Conservation (phyloP, 495 filamentous ascomycete species). For the Penicillium angulare region DNA sequence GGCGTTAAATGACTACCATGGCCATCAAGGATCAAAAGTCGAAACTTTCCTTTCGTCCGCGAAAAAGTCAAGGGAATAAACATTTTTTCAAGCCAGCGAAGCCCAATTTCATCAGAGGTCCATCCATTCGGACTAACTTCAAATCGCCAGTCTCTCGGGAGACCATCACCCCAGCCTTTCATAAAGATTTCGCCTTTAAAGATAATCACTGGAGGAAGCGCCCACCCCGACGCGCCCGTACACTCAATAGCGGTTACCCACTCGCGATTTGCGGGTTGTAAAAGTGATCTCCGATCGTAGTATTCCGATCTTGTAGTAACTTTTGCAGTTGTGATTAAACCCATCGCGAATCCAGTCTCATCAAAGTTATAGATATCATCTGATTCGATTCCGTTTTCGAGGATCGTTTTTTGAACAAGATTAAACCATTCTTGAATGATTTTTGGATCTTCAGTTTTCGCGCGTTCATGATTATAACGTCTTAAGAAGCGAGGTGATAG, state of each 20-base stretch:
- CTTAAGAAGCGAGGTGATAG: not conserved
- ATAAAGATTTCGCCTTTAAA: not conserved
- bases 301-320: not conserved
- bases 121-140: not conserved
- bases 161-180: not conserved
- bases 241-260: not conserved
- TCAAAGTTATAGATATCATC: constrained; percentile 11
- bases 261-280: not conserved
- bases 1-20: not conserved
- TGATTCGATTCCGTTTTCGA: not conserved
- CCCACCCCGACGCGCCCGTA: constrained; percentile 9
- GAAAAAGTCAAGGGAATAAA: too few species aligned
- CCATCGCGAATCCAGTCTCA: constrained; percentile 1
- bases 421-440: not conserved
- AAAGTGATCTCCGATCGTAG: constrained; percentile 7
- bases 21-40: not conserved
- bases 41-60: too few species aligned
- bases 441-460: constrained; percentile 1
- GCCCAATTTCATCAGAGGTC: too few species aligned
- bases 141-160: constrained; percentile 2
- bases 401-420: not conserved
- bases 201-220: not conserved
- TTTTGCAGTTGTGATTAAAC: not conserved
- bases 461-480: not conserved
- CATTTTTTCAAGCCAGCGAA: too few species aligned